Conservation (phyloP, 1,284 basidiomycete genomes). For the Sanghuangporus sanghuang region DNA sequence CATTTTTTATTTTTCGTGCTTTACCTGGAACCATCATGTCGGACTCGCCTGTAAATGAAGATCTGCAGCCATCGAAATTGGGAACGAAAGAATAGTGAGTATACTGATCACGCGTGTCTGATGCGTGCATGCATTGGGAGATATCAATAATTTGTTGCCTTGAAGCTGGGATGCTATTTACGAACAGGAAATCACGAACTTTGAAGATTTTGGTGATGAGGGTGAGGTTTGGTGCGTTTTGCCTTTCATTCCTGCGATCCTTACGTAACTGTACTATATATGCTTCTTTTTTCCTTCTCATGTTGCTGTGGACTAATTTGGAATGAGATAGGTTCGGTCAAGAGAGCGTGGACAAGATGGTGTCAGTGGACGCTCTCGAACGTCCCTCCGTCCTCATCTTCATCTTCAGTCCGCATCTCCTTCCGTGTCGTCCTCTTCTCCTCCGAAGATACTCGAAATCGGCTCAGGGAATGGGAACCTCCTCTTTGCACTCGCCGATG, state of each 20-base stretch:
- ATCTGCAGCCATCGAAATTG: constrained; percentile 55
- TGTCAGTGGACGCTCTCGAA: constrained; percentile 56
- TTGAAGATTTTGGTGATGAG: constrained; percentile 80
- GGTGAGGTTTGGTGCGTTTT: constrained; percentile 76
- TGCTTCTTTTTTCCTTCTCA: background rate
- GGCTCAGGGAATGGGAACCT: constrained; percentile 86
- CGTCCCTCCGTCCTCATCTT: constrained; percentile 34
- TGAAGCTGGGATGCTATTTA: constrained; percentile 71
- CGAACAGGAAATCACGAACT: constrained; percentile 68
- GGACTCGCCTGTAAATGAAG: constrained; percentile 12
- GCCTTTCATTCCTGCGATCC: background rate
- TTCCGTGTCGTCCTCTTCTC: constrained; percentile 14
- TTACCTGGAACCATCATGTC: too few species aligned
- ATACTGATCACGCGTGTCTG: constrained; percentile 16
- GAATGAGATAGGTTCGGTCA: constrained; percentile 72
- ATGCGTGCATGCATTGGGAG: constrained; percentile 6
- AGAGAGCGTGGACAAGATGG: constrained; percentile 80
- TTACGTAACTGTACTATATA: background rate
- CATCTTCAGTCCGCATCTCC: background rate
- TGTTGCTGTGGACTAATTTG: background rate
- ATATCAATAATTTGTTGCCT: background rate
- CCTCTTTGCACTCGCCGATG: constrained; percentile 67
- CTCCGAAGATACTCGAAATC: constrained; percentile 61
- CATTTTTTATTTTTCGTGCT: too few species aligned
- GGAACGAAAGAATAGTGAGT: constrained; percentile 60